Percentiles rank a stretch among this genome's conserved stretches.
These are phyloP conservation scores for Ascochyta rabiei DNA, from an alignment of 2,329 filamentous ascomycete species.

Conservation along the genomic window DNA sequence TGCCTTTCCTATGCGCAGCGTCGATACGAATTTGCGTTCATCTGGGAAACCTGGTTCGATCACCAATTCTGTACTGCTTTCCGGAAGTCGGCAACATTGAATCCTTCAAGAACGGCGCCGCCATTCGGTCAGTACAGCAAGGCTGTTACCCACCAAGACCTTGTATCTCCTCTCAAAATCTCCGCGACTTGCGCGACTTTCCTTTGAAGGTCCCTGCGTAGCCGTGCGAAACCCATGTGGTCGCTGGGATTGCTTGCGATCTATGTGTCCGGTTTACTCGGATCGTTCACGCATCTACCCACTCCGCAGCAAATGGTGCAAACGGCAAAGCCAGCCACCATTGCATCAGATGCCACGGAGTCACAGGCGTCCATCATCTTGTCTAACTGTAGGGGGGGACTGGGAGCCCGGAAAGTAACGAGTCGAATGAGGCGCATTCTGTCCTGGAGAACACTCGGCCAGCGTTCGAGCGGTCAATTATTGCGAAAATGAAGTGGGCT, in stretches of 20 bases:
- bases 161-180: constrained; percentile 10
- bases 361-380: background rate
- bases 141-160: constrained; percentile 4
- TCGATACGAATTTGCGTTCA: background rate
- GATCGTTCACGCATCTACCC: background rate
- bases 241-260: constrained; percentile 7
- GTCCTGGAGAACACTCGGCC: constrained; percentile 15
- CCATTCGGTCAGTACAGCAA: constrained; percentile 4
- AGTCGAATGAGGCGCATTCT: background rate
- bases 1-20: background rate
- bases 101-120: constrained; percentile 6
- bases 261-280: background rate
- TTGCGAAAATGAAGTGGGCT: constrained; percentile 20
- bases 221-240: constrained; percentile 10
- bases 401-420: background rate
- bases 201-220: background rate
- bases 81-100: constrained; percentile 7
- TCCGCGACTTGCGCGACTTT: constrained; percentile 11
- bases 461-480: constrained; percentile 9
- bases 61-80: background rate
- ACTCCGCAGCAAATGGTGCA: background rate
- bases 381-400: background rate
- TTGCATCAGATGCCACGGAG: background rate
- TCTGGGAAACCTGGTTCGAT: background rate
- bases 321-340: constrained; percentile 12